Base-by-base conservation (phyloP, 2,329 filamentous ascomycete genomes). In the Exophiala aquamarina region DNA sequence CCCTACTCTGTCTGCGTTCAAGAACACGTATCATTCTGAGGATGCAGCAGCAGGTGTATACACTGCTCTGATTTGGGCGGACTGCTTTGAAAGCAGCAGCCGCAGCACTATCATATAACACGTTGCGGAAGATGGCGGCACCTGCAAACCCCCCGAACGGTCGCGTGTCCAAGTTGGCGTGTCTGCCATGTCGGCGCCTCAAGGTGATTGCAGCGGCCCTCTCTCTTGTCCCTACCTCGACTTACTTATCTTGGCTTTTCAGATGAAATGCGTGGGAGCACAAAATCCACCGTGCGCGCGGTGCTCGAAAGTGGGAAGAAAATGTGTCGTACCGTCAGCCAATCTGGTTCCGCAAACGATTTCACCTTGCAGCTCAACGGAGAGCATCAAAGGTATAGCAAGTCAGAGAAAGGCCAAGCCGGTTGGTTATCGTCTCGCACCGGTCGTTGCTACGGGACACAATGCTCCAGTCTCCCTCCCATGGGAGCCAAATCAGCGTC, bases 251-350 rank as follows among this genome's bases (percentile, higher is more conserved):
- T 6, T 26, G 23, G 6, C 8, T 19, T 13, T 31, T 13, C 26
- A 45, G 43, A 45, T 45, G 43, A 45, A 45, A 45, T 45, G 43
- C 18, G 35, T 45, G 6, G 35, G 43, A 13, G 36, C 43, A 39
- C 15, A 34, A 11, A 38, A 38, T n/a, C 43, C 35, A n/a, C 43
- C 43, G 8, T 45, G 43, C 32, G 26, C 36, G 15, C 23, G 43
- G 32, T 45, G 43, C 20, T 14, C 35, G 10, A 45, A 45, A 32
- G 36, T 38, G 19, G 36, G 31, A 26, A 34, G 43, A 15, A 39
- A 38, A 45, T 45, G 43, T 33, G 43, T 45, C 15, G 26, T 45
- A 15, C 34, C 43, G 15, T 26, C 43, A 10, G 26, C 21, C 20
- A 39, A 28, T 5, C 9, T 13, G 9, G 34, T 21, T 31, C 26